Base-by-base conservation (phyloP, 306 rosid species). In the Ammopiptanthus mongolicus region DNA sequence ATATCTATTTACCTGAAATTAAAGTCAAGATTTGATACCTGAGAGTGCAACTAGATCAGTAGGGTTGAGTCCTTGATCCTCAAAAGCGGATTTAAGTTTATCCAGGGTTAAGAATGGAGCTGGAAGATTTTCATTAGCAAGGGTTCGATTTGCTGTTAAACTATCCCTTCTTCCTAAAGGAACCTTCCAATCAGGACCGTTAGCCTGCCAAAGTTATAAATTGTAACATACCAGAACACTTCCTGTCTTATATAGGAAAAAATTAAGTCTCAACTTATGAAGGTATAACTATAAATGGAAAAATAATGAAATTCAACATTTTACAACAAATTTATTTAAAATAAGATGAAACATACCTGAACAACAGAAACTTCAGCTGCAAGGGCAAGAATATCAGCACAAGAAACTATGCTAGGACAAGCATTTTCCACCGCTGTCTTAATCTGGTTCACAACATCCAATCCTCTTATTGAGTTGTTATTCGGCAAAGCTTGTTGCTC, bases 41-140 rank as follows among this genome's bases (percentile, higher is more conserved):
- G 89, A 89, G 25, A 87, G 86, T 44, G 93, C 58, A 58, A 88
- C 91, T 41, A 88, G 67, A 85, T 88, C 89, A 2, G 72, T 47
- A 22, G 86, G 41, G 78, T 78, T 41, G 57, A 88, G 88, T 13
- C 89, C 86, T 33, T 78, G 76, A 6, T 0, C 23, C 34, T 42
- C n/a, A 46, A 88, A 88, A 1, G n/a, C 12, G 0, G 7, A 0
- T 53, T 62, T 75, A 0, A 87, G 81, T 36, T 5, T 6, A 5
- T 51, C 59, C 0, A 88, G 58, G 2, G 50, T 44, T 7, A 5
- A 12, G 3, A 0, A 1, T 0, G 89, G 80, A 48, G 22, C 19
- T 3, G 93, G 93, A 72, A 89, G 86, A 8, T 1, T 65, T 29
- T 5, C 0, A 52, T 48, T 52, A 0, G 89, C 89, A 9, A 65